Evolutionary conservation across 2,329 filamentous ascomycete species (phyloP).

Genomic region (Mycosphaerella sp.): DNA sequence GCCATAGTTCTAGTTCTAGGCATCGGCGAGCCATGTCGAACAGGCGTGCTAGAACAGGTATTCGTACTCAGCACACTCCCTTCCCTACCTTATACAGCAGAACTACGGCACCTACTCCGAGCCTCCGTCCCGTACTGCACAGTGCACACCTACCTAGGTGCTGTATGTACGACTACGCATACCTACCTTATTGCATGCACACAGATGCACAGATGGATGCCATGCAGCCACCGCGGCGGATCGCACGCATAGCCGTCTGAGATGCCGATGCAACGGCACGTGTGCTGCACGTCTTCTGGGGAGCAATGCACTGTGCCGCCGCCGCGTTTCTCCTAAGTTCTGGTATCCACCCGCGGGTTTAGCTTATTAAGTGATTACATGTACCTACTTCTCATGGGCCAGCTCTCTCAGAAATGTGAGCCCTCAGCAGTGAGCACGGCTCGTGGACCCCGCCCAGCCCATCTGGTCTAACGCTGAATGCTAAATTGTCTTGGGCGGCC

Average conservation of each 20-base stretch:
- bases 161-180: too few relatives aligned
- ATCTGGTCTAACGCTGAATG: slow-evolving; percentile 3
- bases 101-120: too few relatives aligned
- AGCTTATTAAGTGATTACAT: neutral
- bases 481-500: slow-evolving; percentile 7
- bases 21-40: too few relatives aligned
- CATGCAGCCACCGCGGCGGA: neutral
- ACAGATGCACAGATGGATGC: neutral
- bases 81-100: too few relatives aligned
- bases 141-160: too few relatives aligned
- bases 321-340: neutral
- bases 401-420: slow-evolving; percentile 3
- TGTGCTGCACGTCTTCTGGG: neutral
- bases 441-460: slow-evolving; percentile 4
- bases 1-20: too few relatives aligned
- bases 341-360: neutral
- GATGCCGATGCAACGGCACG: neutral
- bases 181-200: too few relatives aligned
- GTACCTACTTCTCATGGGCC: neutral
- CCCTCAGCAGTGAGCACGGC: slow-evolving; percentile 6
- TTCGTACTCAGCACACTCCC: too few relatives aligned
- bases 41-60: too few relatives aligned
- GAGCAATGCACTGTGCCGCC: neutral
- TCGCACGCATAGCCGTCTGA: neutral
- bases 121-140: too few relatives aligned